Percentiles rank a stretch among this genome's conserved stretches.
phyloP scores from a whole-genome alignment of 257 asterid species.

The Salvia miltiorrhiza region DNA sequence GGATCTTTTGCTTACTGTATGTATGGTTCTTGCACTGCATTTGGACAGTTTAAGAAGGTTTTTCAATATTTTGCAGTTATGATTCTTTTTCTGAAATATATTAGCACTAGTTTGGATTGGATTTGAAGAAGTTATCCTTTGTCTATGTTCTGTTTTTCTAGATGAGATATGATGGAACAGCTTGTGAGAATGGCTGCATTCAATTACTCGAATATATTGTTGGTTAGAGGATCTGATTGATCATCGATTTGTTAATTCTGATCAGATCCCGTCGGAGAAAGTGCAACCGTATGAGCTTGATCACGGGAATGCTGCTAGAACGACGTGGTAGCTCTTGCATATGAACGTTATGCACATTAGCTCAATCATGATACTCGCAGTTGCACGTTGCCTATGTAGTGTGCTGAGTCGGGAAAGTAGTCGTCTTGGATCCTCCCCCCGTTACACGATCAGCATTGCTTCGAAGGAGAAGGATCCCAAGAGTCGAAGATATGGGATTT shows the following conservation, averaged over 20 bases:
- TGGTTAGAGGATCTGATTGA: constrained; percentile 5
- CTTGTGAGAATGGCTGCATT: neutral
- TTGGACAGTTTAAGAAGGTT: no score
- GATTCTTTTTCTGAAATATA: no score
- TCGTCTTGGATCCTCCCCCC: constrained; percentile 31
- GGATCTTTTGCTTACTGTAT: no score
- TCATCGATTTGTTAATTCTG: neutral
- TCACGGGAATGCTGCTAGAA: constrained; percentile 30
- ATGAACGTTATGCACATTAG: constrained; percentile 29
- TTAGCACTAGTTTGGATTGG: neutral
- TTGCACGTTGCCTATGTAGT: constrained; percentile 39
- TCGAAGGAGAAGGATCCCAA: no score
- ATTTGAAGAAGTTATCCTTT: neutral
- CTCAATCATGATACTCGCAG: constrained; percentile 45
- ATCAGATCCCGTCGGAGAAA: constrained; percentile 40
- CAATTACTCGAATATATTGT: neutral
- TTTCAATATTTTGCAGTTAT: no score
- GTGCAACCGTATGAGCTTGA: constrained; percentile 21
- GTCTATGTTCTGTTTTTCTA: neutral
- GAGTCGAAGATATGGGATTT: no score
- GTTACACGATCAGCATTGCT: neutral
- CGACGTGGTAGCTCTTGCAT: constrained; percentile 36
- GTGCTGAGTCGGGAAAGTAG: constrained; percentile 32
- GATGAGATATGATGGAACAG: constrained; percentile 1
- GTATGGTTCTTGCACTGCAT: no score